Percentiles rank a stretch among this genome's conserved stretches.
These are phyloP conservation scores for Suillus hirtellus DNA, from an alignment of 768 basidiomycete genomes.

Conservation along the genomic window DNA sequence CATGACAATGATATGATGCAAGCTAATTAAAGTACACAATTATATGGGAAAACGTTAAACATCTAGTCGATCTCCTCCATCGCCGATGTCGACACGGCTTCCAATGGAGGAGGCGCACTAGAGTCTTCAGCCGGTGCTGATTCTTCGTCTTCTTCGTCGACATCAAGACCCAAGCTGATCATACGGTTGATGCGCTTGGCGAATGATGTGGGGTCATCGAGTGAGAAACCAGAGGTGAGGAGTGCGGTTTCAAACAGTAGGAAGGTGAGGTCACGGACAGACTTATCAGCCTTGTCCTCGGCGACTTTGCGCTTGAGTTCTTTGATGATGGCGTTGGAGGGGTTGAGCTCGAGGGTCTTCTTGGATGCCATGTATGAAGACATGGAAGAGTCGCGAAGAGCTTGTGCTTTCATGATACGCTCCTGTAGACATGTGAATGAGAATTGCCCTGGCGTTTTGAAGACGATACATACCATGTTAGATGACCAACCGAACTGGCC, in stretches of 20 bases:
- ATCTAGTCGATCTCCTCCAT: conserved; percentile 97
- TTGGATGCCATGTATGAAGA: conserved; percentile 99
- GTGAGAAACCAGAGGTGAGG: conserved; percentile 92
- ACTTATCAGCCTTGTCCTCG: conserved; percentile 98
- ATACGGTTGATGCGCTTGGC: conserved; percentile 96
- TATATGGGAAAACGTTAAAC: neutral
- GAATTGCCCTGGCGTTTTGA: neutral
- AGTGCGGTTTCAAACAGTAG: conserved; percentile 96
- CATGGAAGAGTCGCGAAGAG: conserved; percentile 94
- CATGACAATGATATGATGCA: conserved; percentile 21
- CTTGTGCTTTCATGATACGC: conserved; percentile 99
- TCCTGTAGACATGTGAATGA: conserved; percentile 45
- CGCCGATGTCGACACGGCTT: conserved; percentile 69
- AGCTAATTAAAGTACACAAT: conserved; percentile 29
- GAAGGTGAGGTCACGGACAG: conserved; percentile 94
- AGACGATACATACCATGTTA: conserved; percentile 74
- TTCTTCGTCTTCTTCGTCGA: conserved; percentile 71
- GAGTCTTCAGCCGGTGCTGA: conserved; percentile 44
- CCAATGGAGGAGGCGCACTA: conserved; percentile 52
- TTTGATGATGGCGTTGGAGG: conserved; percentile 88
- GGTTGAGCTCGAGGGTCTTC: conserved; percentile 98
- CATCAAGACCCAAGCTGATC: conserved; percentile 90
- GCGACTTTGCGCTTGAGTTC: conserved; percentile 94
- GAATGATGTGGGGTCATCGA: conserved; percentile 94
- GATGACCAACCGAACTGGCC: conserved; percentile 99